Conservation (phyloP, 2,329 filamentous ascomycete species). For the Colletotrichum neosansevieriae region DNA sequence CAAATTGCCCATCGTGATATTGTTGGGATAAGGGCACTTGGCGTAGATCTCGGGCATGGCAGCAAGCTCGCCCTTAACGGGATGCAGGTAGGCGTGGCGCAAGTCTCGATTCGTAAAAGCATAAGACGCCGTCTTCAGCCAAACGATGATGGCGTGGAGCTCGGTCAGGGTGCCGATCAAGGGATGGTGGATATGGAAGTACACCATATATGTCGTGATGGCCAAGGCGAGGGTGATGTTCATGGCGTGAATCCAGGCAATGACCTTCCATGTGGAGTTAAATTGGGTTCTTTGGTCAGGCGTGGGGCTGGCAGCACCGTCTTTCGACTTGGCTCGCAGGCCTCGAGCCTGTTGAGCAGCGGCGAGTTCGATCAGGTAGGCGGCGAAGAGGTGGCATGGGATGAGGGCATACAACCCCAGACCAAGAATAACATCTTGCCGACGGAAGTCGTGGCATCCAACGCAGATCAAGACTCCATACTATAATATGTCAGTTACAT, state of each 20-base stretch:
- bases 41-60: slow-evolving; percentile 85
- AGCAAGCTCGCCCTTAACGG: slow-evolving; percentile 73
- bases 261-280: slow-evolving; percentile 80
- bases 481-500: slow-evolving; percentile 56
- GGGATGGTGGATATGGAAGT: slow-evolving; percentile 91
- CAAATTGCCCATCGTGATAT: slow-evolving; percentile 89
- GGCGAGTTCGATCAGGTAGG: slow-evolving; percentile 87
- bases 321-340: slow-evolving; percentile 67
- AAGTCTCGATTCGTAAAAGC: slow-evolving; percentile 97
- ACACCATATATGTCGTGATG: slow-evolving; percentile 87
- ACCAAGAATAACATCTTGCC: slow-evolving; percentile 81
- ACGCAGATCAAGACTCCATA: slow-evolving; percentile 96
- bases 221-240: slow-evolving; percentile 87
- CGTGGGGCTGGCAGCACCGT: slow-evolving; percentile 66
- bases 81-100: slow-evolving; percentile 88
- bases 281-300: slow-evolving; percentile 75
- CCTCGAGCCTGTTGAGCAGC: slow-evolving; percentile 84
- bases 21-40: slow-evolving; percentile 86
- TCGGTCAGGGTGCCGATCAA: slow-evolving; percentile 92
- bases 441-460: slow-evolving; percentile 87
- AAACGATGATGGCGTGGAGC: slow-evolving; percentile 92
- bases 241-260: slow-evolving; percentile 83
- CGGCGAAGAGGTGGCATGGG: slow-evolving; percentile 89
- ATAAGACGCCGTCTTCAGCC: slow-evolving; percentile 96
- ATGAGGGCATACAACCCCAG: slow-evolving; percentile 86